These are phyloP conservation scores for Cladosporium sp. DNA, from an alignment of 2,329 filamentous ascomycete species.

Conservation along the genomic window DNA sequence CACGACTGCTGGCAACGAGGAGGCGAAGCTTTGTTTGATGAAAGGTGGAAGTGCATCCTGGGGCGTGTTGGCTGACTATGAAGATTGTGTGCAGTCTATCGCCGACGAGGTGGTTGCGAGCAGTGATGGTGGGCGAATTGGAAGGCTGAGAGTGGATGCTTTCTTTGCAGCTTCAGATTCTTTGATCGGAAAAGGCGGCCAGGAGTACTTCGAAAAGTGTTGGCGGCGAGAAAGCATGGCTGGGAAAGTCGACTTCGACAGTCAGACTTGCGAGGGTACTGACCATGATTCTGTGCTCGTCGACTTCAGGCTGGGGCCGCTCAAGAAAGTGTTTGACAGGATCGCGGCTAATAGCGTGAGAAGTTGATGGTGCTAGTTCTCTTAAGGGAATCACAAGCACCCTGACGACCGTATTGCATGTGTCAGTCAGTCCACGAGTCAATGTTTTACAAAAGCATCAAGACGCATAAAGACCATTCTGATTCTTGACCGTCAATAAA, in stretches of 20 bases:
- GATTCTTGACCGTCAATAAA: neutral
- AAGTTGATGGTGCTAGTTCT: neutral
- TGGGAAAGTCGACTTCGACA: constrained; percentile 39
- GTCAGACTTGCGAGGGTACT: constrained; percentile 32
- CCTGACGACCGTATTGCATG: too few relatives aligned
- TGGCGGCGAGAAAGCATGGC: constrained; percentile 38
- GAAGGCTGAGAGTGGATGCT: constrained; percentile 32
- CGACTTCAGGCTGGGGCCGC: constrained; percentile 29
- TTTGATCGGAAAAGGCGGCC: constrained; percentile 46
- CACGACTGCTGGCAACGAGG: constrained; percentile 40
- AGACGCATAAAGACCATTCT: neutral
- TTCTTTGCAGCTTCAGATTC: constrained; percentile 44
- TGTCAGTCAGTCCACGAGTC: neutral
- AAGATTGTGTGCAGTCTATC: constrained; percentile 26
- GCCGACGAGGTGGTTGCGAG: constrained; percentile 23
- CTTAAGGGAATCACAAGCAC: too few relatives aligned
- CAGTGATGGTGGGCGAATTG: neutral
- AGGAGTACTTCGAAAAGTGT: constrained; percentile 45
- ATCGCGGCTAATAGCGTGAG: neutral
- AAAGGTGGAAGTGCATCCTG: constrained; percentile 36
- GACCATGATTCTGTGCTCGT: constrained; percentile 43
- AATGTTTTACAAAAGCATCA: neutral
- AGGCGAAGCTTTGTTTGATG: constrained; percentile 41
- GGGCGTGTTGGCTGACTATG: constrained; percentile 41
- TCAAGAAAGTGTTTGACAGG: constrained; percentile 27